Evolutionary conservation across 768 basidiomycete species (phyloP).

Genomic region (Tremella yokohamensis): DNA sequence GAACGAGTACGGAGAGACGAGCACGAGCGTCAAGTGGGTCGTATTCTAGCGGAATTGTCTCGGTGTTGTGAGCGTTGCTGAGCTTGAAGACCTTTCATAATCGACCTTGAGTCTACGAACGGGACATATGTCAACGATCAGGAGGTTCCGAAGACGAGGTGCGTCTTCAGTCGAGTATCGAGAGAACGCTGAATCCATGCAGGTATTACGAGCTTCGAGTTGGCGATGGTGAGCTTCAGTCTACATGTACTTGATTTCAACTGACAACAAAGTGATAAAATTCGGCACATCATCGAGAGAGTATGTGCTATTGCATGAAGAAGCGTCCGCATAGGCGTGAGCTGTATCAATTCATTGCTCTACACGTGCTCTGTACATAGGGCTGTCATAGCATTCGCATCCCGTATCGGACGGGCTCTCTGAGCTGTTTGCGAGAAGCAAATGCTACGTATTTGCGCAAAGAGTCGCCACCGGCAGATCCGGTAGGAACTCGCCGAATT

Average conservation of each 20-base stretch:
- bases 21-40: conserved; percentile 77
- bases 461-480: too few species aligned
- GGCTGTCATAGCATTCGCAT: too few species aligned
- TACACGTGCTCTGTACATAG: too few species aligned
- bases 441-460: too few species aligned
- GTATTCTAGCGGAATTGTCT: not conserved
- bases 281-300: conserved; percentile 54
- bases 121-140: conserved; percentile 87
- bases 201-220: conserved; percentile 45
- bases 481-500: too few species aligned
- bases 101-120: conserved; percentile 98
- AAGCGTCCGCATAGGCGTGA: conserved; percentile 32
- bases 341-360: not conserved
- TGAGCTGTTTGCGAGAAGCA: too few species aligned
- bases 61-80: not conserved
- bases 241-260: not conserved
- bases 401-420: too few species aligned
- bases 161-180: conserved; percentile 48
- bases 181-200: not conserved
- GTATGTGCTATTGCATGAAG: conserved; percentile 50
- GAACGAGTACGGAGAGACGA: conserved; percentile 77
- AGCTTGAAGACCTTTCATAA: conserved; percentile 78
- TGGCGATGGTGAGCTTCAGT: conserved; percentile 35
- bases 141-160: conserved; percentile 77
- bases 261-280: conserved; percentile 50